These are phyloP conservation scores for Aristolochia fimbriata DNA, from an alignment of 164 flowering plant species.

Conservation along the genomic window DNA sequence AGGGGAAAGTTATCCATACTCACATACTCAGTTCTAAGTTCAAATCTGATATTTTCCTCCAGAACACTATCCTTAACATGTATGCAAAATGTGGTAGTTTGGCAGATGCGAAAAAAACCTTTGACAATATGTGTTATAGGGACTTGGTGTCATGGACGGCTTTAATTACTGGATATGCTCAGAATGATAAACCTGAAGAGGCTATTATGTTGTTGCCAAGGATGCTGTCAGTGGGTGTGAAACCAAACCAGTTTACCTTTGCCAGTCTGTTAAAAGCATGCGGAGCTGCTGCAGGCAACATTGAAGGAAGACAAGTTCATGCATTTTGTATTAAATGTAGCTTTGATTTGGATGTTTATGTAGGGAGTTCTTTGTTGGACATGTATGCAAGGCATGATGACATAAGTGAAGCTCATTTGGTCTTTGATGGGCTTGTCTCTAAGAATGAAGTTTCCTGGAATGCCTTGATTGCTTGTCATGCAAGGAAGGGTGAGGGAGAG, in stretches of 20 bases:
- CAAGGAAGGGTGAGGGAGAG: conserved; percentile 48
- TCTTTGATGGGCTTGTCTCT: conserved; percentile 30
- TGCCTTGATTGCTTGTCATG: conserved; percentile 69
- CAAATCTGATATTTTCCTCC: conserved; percentile 22
- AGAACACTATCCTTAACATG: conserved; percentile 43
- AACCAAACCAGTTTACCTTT: conserved; percentile 55
- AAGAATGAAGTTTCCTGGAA: conserved; percentile 76
- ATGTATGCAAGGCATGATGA: conserved; percentile 49
- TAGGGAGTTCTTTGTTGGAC: conserved; percentile 54
- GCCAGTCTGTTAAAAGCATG: conserved; percentile 54
- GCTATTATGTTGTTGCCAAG: conserved; percentile 38
- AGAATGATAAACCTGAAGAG: conserved; percentile 31
- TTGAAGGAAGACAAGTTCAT: conserved; percentile 43
- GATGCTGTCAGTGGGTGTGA: conserved; percentile 37
- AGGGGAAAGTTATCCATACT: conserved; percentile 40
- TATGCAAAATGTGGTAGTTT: conserved; percentile 47
- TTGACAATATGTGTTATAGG: conserved; percentile 40
- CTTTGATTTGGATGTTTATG: conserved; percentile 37
- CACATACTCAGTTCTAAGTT: conserved; percentile 36
- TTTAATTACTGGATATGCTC: conserved; percentile 48
- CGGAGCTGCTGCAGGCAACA: conserved; percentile 15
- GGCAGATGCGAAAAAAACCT: conserved; percentile 36
- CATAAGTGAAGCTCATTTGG: conserved; percentile 35
- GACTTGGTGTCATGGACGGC: conserved; percentile 60
- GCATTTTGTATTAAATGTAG: conserved; percentile 38